Percentiles rank a stretch among this genome's conserved stretches.
phyloP scores from a whole-genome alignment of 2,329 filamentous ascomycete species.

The Zymoseptoria ardabiliae region DNA sequence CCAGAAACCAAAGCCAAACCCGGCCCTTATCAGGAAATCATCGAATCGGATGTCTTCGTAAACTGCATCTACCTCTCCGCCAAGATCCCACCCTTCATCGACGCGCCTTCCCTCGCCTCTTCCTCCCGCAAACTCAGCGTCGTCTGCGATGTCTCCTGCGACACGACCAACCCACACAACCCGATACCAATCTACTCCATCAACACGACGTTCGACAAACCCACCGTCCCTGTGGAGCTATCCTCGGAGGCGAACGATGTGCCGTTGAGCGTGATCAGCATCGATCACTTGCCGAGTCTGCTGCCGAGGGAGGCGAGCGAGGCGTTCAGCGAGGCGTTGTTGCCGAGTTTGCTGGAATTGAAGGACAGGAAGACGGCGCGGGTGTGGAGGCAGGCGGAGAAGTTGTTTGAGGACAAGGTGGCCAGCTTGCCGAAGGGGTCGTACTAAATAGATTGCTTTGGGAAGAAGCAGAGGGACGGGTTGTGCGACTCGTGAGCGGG shows the following conservation, averaged over 20 bases:
- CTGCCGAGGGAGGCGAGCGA: conserved; percentile 82
- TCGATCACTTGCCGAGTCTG: conserved; percentile 77
- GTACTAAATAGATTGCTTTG: not conserved
- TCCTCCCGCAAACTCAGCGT: conserved; percentile 60
- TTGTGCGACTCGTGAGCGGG: no score
- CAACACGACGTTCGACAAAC: conserved; percentile 79
- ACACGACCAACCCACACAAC: conserved; percentile 67
- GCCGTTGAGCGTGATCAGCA: conserved; percentile 72
- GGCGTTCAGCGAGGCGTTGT: conserved; percentile 69
- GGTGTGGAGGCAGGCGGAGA: conserved; percentile 82
- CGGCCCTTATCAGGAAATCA: conserved; percentile 32
- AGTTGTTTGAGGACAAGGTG: conserved; percentile 78
- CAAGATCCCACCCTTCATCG: conserved; percentile 75
- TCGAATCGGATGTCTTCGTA: conserved; percentile 48
- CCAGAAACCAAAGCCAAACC: conserved; percentile 63
- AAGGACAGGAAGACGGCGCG: conserved; percentile 64
- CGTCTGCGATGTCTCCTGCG: conserved; percentile 69
- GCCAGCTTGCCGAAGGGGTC: conserved; percentile 51
- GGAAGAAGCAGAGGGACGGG: not conserved
- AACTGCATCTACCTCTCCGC: conserved; percentile 84
- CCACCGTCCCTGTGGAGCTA: conserved; percentile 69
- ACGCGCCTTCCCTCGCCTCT: conserved; percentile 58
- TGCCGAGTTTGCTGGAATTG: conserved; percentile 69
- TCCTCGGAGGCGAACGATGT: conserved; percentile 43
- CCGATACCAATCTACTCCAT: conserved; percentile 74